Base-by-base conservation (phyloP, 306 rosid species). In the Sophora flavescens region DNA sequence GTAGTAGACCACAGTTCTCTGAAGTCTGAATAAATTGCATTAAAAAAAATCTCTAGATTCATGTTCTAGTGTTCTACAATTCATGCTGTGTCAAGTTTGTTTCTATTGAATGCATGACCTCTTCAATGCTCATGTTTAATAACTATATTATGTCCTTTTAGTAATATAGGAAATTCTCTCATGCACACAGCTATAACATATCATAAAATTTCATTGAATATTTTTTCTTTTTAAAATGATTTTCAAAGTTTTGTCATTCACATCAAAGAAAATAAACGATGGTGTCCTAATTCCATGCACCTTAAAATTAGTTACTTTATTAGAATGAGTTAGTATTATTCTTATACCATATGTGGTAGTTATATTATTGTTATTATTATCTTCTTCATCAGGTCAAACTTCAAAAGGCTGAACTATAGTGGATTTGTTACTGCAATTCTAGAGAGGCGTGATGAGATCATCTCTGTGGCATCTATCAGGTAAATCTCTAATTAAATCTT, bases 391-490 rank as follows among this genome's bases (percentile, higher is more conserved):
- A 94, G 98, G 90, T 94, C 98, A 72, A 94, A 94, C 74, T 90
- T 94, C 77, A 91, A 86, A 70, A 89, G 98, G 39, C 91, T 94
- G 54, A 82, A 89, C 61, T 87, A 86, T 56, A 81, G 91, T 78
- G 91, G 98, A 63, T 94, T 94, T 81, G 71, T 90, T 85, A 91
- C 98, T 83, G 91, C 88, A 58, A 84, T 90, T 85, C 91, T 94
- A 44, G 95, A 91, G 83, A 91, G 90, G 87, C 95, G 87, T 80
- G 95, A 94, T 6, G 98, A 94, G 87, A 81, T 94, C 5, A 71
- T 90, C 41, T 68, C 54, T 82, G 95, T 90, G 9, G 98, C 98
- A 51, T 82, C 95, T 74, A 77, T 94, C 61, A 87, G 98, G 97
- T 94, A 88, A 47, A 82, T 80, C 32, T 51, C 54, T 73, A 41